Evolutionary conservation across 148 eudicot species (phyloP).

Genomic region (Heliamphora exappendiculata): DNA sequence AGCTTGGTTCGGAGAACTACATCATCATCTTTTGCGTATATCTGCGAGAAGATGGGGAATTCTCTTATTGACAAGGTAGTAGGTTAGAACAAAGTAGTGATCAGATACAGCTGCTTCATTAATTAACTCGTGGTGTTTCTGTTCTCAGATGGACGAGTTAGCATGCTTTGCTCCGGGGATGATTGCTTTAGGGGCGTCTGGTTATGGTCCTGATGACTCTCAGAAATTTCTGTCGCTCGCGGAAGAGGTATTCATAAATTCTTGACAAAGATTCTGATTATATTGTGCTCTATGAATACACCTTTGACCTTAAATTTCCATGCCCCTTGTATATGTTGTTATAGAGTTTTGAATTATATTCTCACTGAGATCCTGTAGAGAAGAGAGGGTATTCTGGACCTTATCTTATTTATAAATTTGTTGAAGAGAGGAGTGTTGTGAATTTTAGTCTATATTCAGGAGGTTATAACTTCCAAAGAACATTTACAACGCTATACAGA

Average conservation of each 20-base stretch:
- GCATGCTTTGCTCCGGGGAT: constrained; percentile 99
- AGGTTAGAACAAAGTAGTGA: not conserved
- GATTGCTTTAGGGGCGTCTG: constrained; percentile 86
- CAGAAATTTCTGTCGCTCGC: constrained; percentile 69
- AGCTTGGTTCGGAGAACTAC: constrained; percentile 78
- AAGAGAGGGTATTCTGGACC: not conserved
- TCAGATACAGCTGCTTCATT: not conserved
- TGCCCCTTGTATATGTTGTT: not conserved
- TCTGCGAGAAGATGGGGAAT: constrained; percentile 70
- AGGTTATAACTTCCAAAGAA: not conserved
- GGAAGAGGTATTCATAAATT: constrained; percentile 60
- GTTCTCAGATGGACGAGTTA: constrained; percentile 88
- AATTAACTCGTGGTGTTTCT: constrained; percentile 1
- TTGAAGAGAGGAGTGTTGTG: not conserved
- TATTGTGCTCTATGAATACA: not conserved
- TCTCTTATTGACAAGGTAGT: constrained; percentile 69
- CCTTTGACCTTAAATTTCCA: not conserved
- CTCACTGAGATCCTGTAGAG: not conserved
- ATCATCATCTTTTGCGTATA: constrained; percentile 77
- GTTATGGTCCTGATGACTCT: constrained; percentile 69
- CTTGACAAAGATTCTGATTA: not conserved
- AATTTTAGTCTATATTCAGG: not conserved
- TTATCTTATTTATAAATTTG: not conserved
- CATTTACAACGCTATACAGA: not conserved
- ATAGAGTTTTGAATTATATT: not conserved